Conservation (phyloP, 768 basidiomycete species). For the Imleria badia region DNA sequence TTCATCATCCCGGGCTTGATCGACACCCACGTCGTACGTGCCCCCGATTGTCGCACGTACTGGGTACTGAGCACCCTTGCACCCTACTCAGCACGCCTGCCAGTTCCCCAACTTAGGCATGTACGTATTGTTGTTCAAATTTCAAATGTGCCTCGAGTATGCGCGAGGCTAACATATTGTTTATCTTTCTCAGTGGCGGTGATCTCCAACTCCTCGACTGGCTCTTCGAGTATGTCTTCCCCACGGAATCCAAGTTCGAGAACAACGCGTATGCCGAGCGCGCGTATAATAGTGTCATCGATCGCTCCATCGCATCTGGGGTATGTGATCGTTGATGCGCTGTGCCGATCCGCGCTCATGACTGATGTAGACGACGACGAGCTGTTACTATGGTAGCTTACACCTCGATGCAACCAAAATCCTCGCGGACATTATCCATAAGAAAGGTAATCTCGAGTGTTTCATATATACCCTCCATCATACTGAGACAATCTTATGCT, state of each 20-base stretch:
- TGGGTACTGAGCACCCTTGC: neutral
- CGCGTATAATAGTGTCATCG: slow-evolving; percentile 68
- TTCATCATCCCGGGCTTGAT: slow-evolving; percentile 86
- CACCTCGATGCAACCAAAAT: slow-evolving; percentile 77
- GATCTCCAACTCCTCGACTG: slow-evolving; percentile 84
- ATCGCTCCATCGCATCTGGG: slow-evolving; percentile 65
- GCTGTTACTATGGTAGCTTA: slow-evolving; percentile 83
- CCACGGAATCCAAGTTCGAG: slow-evolving; percentile 73
- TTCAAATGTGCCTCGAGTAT: neutral
- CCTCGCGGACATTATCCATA: slow-evolving; percentile 70
- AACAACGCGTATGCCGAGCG: slow-evolving; percentile 63
- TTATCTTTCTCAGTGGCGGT: slow-evolving; percentile 53
- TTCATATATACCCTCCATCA: neutral
- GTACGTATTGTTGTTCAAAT: slow-evolving; percentile 8
- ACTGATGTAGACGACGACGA: slow-evolving; percentile 72
- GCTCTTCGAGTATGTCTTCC: slow-evolving; percentile 81
- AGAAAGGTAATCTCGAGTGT: slow-evolving; percentile 40
- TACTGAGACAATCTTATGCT: slow-evolving; percentile 1
- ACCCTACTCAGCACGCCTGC: slow-evolving; percentile 23
- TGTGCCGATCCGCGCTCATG: slow-evolving; percentile 2
- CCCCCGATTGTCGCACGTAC: neutral
- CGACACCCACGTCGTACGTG: slow-evolving; percentile 84
- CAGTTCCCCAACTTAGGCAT: slow-evolving; percentile 43
- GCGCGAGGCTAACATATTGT: slow-evolving; percentile 1
- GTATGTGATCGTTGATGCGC: slow-evolving; percentile 43